These are phyloP conservation scores for Peribolospora baueri DNA, from an alignment of 768 basidiomycete genomes.

Conservation along the genomic window DNA sequence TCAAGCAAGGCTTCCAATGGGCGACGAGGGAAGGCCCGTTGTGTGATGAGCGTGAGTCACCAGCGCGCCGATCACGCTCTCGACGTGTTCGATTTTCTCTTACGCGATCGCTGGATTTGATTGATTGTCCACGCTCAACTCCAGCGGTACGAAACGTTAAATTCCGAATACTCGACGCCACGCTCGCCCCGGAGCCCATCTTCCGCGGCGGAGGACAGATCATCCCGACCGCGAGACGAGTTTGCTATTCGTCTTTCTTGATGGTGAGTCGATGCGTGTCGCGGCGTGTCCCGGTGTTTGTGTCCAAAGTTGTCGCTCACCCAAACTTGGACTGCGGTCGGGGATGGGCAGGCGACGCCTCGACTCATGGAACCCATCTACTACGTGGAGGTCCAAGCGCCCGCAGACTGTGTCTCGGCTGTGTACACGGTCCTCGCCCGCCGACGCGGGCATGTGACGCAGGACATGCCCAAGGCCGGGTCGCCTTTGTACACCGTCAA, in stretches of 20 bases:
- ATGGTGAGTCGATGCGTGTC: slow-evolving; percentile 37
- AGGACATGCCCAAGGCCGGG: slow-evolving; percentile 92
- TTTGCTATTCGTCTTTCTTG: slow-evolving; percentile 95
- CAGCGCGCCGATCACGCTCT: neutral
- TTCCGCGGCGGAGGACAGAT: slow-evolving; percentile 96
- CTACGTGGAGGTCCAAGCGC: slow-evolving; percentile 98
- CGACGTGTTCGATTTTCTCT: neutral
- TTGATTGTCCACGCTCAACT: neutral
- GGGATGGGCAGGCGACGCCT: slow-evolving; percentile 48
- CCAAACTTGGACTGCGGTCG: neutral
- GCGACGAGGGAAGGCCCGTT: slow-evolving; percentile 89
- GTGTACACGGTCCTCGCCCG: slow-evolving; percentile 97
- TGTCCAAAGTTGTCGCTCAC: neutral
- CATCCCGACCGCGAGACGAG: slow-evolving; percentile 91
- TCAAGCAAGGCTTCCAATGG: slow-evolving; percentile 99
- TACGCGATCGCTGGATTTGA: neutral
- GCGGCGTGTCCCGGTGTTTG: neutral
- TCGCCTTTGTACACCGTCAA: slow-evolving; percentile 96
- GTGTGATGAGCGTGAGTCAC: slow-evolving; percentile 83
- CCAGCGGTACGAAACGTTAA: slow-evolving; percentile 95
- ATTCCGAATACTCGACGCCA: slow-evolving; percentile 82
- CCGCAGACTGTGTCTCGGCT: slow-evolving; percentile 92
- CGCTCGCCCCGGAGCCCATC: slow-evolving; percentile 80
- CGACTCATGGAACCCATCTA: slow-evolving; percentile 92
- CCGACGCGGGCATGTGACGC: slow-evolving; percentile 94